These are phyloP conservation scores for Straminergon stramineum DNA, from an alignment of 225 moss, liverwort and hornwort genomes.

Conservation along the genomic window DNA sequence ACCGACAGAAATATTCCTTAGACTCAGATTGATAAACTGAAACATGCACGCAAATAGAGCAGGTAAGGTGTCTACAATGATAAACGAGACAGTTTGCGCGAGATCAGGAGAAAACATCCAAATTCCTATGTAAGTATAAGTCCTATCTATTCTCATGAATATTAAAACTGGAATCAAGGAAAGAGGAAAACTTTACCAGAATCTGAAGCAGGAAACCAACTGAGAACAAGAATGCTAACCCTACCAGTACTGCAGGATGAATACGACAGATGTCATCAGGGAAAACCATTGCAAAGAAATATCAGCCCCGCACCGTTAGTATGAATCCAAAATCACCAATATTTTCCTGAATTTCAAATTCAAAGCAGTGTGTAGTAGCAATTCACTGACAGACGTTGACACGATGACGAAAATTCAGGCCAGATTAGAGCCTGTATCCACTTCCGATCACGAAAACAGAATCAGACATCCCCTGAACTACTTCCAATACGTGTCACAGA, in stretches of 20 bases:
- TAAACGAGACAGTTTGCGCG: background rate
- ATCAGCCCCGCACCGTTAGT: slow-evolving; percentile 8
- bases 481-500: background rate
- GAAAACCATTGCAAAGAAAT: slow-evolving; percentile 10
- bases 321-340: slow-evolving; percentile 8
- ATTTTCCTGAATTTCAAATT: slow-evolving; percentile 3
- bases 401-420: background rate
- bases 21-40: background rate
- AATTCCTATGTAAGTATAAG: background rate
- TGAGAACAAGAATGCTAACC: slow-evolving; percentile 95
- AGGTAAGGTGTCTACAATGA: background rate
- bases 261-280: slow-evolving; percentile 24
- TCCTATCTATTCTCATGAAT: background rate
- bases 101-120: background rate
- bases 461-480: background rate
- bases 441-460: background rate
- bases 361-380: background rate
- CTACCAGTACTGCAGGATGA: slow-evolving; percentile 57
- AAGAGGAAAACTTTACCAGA: slow-evolving; percentile 46
- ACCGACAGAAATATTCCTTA: background rate
- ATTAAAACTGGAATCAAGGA: background rate
- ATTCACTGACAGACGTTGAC: background rate
- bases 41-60: background rate
- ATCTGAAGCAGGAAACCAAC: slow-evolving; percentile 92
- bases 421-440: background rate